phyloP scores from a whole-genome alignment of 495 filamentous ascomycete genomes.

The Daldinia grandis region DNA sequence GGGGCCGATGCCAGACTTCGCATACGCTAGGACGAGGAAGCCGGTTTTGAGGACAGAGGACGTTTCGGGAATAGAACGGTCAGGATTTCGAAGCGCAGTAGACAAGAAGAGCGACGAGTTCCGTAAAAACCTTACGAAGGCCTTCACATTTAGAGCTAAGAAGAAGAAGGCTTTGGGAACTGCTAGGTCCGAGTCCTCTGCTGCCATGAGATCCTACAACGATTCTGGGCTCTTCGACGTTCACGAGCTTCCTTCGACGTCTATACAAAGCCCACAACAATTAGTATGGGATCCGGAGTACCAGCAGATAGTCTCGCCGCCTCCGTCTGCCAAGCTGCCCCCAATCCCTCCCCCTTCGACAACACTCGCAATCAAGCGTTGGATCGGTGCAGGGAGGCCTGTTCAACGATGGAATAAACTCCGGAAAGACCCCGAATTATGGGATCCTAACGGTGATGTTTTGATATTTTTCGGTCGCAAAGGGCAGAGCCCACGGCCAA shows the following conservation, averaged over 20 bases:
- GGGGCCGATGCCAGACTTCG: constrained; percentile 53
- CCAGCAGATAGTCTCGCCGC: constrained; percentile 43
- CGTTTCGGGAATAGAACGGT: constrained; percentile 61
- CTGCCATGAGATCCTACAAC: constrained; percentile 46
- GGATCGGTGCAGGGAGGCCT: constrained; percentile 57
- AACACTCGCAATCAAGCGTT: constrained; percentile 57
- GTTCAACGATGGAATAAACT: constrained; percentile 64
- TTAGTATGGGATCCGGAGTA: constrained; percentile 45
- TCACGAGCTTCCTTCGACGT: constrained; percentile 35
- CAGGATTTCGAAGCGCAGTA: constrained; percentile 56
- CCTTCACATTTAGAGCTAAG: constrained; percentile 55
- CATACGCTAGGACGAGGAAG: constrained; percentile 54
- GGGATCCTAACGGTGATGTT: constrained; percentile 69
- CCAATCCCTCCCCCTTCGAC: constrained; percentile 43
- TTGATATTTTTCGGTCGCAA: constrained; percentile 63
- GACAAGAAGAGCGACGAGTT: constrained; percentile 64
- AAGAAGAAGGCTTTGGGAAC: constrained; percentile 51
- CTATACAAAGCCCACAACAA: constrained; percentile 18
- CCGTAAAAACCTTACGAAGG: constrained; percentile 59
- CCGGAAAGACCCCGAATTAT: constrained; percentile 68
- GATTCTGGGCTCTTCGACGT: constrained; percentile 43
- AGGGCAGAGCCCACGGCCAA: constrained; percentile 52
- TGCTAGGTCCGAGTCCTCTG: constrained; percentile 48
- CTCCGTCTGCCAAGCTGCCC: constrained; percentile 49
- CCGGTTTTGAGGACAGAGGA: constrained; percentile 57